A percentile compares a stretch with the other conserved stretches of the same genome.
Conservation (phyloP, 805 yeast genomes). For the Grigorovia jiainica region DNA sequence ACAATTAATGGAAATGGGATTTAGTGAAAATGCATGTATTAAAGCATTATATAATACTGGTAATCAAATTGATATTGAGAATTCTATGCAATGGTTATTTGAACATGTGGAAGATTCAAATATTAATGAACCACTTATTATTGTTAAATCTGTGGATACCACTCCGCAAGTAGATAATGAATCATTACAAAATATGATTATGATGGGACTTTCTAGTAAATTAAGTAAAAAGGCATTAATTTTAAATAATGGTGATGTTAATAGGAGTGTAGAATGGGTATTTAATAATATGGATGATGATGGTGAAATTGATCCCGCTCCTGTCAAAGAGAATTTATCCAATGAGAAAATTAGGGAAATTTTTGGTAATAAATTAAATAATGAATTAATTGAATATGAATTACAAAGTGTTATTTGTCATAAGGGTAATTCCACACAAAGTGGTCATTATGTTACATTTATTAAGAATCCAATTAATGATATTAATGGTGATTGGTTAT, state of each 20-base stretch:
- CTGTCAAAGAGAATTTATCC: background rate
- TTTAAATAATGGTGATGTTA: constrained; percentile 50
- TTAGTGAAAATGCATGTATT: constrained; percentile 52
- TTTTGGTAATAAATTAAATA: constrained; percentile 10
- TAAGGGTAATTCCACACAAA: constrained; percentile 81
- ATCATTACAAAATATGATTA: constrained; percentile 16
- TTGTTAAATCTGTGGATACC: constrained; percentile 12
- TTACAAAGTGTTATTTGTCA: constrained; percentile 71
- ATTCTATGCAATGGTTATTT: constrained; percentile 85
- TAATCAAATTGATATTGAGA: constrained; percentile 44
- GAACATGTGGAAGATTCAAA: constrained; percentile 80
- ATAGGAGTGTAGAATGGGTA: constrained; percentile 85
- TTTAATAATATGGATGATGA: constrained; percentile 74
- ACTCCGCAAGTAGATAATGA: constrained; percentile 18
- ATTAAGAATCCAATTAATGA: constrained; percentile 37
- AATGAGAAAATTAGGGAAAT: background rate
- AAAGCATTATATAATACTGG: constrained; percentile 70
- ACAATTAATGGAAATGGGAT: constrained; percentile 76
- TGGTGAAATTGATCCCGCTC: constrained; percentile 35
- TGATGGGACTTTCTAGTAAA: constrained; percentile 69
- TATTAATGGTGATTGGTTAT: constrained; percentile 46
- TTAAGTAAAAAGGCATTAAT: constrained; percentile 67
- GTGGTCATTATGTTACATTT: constrained; percentile 87
- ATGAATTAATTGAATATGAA: constrained; percentile 11
- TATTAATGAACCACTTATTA: constrained; percentile 54